These are phyloP conservation scores for Alternaria sp. DNA, from an alignment of 2,329 filamentous ascomycete species.

Conservation along the genomic window DNA sequence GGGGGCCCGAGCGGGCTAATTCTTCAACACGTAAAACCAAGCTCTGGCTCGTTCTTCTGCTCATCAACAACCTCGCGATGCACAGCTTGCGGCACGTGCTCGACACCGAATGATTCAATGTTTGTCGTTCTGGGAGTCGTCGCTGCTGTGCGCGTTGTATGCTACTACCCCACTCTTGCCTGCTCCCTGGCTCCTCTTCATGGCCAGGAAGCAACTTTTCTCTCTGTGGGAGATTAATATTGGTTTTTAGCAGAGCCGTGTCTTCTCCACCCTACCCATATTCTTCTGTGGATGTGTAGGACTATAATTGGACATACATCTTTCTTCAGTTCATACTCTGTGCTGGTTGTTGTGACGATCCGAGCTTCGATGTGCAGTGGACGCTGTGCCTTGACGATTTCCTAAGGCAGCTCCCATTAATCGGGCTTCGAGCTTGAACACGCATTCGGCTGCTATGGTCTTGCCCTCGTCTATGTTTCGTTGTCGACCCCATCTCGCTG, in stretches of 20 bases:
- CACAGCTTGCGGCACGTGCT: conserved; percentile 6
- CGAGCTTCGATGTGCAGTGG: neutral
- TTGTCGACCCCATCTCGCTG: neutral
- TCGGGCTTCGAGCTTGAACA: neutral
- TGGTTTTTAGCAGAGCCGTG: conserved; percentile 61
- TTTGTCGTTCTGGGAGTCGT: conserved; percentile 20
- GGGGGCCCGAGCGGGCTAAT: conserved; percentile 21
- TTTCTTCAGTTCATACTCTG: neutral
- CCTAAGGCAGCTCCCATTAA: neutral
- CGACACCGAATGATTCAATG: conserved; percentile 23
- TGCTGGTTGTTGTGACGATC: neutral
- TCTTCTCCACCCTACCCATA: conserved; percentile 60
- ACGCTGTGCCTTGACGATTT: neutral
- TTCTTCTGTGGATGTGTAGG: conserved; percentile 49
- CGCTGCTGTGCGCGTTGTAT: conserved; percentile 10
- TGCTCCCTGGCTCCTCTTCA: conserved; percentile 56
- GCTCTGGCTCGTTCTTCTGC: conserved; percentile 5
- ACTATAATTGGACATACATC: conserved; percentile 59
- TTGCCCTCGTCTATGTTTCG: neutral
- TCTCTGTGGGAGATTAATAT: conserved; percentile 59
- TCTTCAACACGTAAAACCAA: conserved; percentile 13
- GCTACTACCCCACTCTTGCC: conserved; percentile 55
- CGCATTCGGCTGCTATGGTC: neutral
- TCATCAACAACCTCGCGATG: conserved; percentile 10
- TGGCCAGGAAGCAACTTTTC: conserved; percentile 58